phyloP scores from a whole-genome alignment of 2,329 filamentous ascomycete genomes.

The Simplicillium aogashimaense region DNA sequence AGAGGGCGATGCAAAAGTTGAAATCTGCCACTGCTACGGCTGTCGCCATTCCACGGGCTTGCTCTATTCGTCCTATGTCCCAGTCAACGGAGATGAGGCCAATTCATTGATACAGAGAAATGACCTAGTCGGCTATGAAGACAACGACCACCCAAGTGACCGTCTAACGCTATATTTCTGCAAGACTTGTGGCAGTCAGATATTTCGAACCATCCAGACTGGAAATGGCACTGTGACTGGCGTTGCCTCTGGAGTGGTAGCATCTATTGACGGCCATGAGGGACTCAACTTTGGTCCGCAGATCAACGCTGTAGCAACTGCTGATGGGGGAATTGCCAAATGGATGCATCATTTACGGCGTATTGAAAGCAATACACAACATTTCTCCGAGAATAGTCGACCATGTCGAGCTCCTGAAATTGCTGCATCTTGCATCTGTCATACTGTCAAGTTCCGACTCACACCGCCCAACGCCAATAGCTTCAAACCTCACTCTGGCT shows the following conservation, averaged over 20 bases:
- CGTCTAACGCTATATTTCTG: constrained; percentile 6
- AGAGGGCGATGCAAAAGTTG: background rate
- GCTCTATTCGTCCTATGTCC: constrained; percentile 26
- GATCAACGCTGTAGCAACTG: background rate
- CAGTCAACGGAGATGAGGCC: constrained; percentile 12
- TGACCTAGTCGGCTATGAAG: no score
- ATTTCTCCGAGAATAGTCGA: no score
- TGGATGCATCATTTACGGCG: background rate
- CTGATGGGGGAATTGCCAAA: background rate
- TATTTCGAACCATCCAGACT: background rate
- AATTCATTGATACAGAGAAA: background rate
- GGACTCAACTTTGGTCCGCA: background rate
- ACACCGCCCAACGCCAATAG: constrained; percentile 41
- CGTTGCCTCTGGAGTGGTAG: background rate
- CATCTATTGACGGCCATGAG: background rate
- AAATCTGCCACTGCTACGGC: constrained; percentile 20
- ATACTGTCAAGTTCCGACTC: constrained; percentile 44
- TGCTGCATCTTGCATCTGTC: constrained; percentile 17
- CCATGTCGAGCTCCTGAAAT: background rate
- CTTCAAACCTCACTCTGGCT: constrained; percentile 31
- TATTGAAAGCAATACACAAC: background rate
- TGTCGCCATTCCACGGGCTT: constrained; percentile 23
- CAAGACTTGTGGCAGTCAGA: constrained; percentile 4
- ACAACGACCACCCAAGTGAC: no score
- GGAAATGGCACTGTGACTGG: background rate